Base-by-base conservation (phyloP, 2,329 filamentous ascomycete species). In the Chrysosporium keratinophilum region DNA sequence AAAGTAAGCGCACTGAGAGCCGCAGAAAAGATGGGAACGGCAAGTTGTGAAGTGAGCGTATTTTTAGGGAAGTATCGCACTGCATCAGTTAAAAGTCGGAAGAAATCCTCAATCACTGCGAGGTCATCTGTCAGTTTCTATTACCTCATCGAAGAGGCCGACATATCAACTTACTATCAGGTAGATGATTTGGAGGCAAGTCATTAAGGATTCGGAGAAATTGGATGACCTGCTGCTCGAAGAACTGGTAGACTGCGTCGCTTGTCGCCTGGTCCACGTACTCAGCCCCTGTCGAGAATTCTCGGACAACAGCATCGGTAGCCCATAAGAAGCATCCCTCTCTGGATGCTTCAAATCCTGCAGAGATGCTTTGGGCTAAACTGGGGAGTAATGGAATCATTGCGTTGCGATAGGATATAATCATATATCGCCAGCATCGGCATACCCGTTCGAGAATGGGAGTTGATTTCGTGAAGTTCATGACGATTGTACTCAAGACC, bases 261-360 rank as follows among this genome's bases (percentile, higher is more conserved):
- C 87, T 87, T 5, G 88, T 94, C n/a, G 79, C 75, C 49, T 84
- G 78, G 52, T 91, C 85, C 17, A 97, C 87, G 57, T 87, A 82
- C 61, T 95, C 89, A 41, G 87, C 82, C 41, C 91, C 89, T 62
- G 95, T 88, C 0, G 88, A 93, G 66, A 97, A 98, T 68, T 98
- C 93, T 56, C 93, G 85, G 31, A 98, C 79, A 58, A 98, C 94
- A 7, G 91, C 88, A 59, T 90, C 87, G 1, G 91, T 96, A 1
- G 93, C 91, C 93, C 93, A 98, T n/a, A 98, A 77, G 77, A 98
- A 98, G 68, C 91, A 96, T 11, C 93, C 93, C 70, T 98, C 91
- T 57, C 84, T 81, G 10, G 91, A 96, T 15, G 80, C 78, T 53
- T 85, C 79, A 67, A 98, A 98, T 3, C 91, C 90, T 58, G 78